Percentiles rank a stretch among this genome's conserved stretches.
phyloP scores from a whole-genome alignment of 208 protist genomes.

The Balamuthia mandrillaris region DNA sequence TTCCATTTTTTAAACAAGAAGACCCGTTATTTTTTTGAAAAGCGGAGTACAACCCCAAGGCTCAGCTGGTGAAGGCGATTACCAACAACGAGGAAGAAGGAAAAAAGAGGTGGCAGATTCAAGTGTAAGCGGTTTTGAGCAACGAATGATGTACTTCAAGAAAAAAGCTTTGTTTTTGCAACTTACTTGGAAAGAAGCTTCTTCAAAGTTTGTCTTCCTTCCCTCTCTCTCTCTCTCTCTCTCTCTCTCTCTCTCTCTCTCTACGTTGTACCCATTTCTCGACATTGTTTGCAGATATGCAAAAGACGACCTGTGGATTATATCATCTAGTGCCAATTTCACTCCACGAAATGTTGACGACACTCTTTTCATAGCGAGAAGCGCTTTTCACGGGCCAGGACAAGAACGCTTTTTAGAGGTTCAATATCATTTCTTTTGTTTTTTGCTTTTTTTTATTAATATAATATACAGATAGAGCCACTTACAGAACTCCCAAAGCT shows the following conservation, averaged over 20 bases:
- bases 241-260: too few relatives aligned
- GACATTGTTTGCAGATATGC: background rate
- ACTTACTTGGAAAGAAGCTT: constrained; percentile 26
- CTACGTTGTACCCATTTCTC: background rate
- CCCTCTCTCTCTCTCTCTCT: too few relatives aligned
- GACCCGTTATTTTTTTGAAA: background rate
- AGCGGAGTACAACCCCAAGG: constrained; percentile 28
- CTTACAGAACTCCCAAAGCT: constrained; percentile 1
- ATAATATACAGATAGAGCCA: constrained; percentile 3
- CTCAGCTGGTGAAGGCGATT: too few relatives aligned
- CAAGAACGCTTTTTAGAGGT: constrained; percentile 29
- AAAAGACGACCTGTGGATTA: constrained; percentile 41
- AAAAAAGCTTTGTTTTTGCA: constrained; percentile 10
- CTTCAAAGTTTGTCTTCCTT: background rate
- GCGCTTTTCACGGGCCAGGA: constrained; percentile 24
- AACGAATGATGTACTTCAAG: constrained; percentile 5
- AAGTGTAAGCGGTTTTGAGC: background rate
- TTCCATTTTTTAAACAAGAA: too few relatives aligned
- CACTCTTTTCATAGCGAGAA: constrained; percentile 29
- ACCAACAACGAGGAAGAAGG: constrained; percentile 13
- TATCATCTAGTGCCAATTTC: constrained; percentile 25
- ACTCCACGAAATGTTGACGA: constrained; percentile 18
- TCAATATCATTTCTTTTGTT: background rate
- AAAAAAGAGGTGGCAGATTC: too few relatives aligned
- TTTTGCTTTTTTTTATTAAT: background rate